phyloP scores from a whole-genome alignment of 1,284 basidiomycete species.

The Moesziomyces globuligerus region DNA sequence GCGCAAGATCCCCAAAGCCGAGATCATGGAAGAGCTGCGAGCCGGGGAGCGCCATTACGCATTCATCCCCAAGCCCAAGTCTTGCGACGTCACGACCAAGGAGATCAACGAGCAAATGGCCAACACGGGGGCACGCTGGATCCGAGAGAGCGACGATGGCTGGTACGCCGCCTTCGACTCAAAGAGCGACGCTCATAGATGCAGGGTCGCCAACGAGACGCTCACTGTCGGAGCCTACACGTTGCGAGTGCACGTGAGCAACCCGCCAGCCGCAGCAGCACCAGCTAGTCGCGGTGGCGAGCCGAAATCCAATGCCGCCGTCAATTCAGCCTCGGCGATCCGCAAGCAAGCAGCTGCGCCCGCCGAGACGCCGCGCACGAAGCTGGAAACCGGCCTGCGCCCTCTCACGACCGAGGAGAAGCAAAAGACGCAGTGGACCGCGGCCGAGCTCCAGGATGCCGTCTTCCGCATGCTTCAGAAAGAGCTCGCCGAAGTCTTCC shows the following conservation, averaged over 20 bases:
- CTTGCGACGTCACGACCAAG: conserved; percentile 39
- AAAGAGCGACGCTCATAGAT: conserved; percentile 29
- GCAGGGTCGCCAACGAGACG: conserved; percentile 49
- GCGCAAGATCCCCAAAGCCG: conserved; percentile 15
- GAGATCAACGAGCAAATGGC: conserved; percentile 54
- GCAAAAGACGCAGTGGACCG: conserved; percentile 72
- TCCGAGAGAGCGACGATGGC: conserved; percentile 59
- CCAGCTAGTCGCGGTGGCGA: not conserved
- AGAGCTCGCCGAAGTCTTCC: conserved; percentile 74
- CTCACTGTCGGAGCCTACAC: conserved; percentile 37
- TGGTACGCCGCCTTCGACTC: conserved; percentile 65
- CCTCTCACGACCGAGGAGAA: conserved; percentile 30
- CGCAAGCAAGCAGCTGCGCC: not conserved
- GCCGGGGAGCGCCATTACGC: conserved; percentile 41
- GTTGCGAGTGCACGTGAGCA: conserved; percentile 45
- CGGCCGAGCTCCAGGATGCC: conserved; percentile 74
- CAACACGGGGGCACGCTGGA: conserved; percentile 45
- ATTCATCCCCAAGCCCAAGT: conserved; percentile 41
- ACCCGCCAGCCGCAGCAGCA: conserved; percentile 5
- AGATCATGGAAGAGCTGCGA: conserved; percentile 29
- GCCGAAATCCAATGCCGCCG: not conserved
- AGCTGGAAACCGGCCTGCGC: conserved; percentile 26
- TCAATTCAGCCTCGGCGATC: not conserved
- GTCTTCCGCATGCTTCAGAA: conserved; percentile 74
- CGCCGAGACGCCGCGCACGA: conserved; percentile 4